Percentiles rank a stretch among this genome's conserved stretches.
These are phyloP conservation scores for Spergularia marina DNA, from an alignment of 148 eudicot genomes.

Conservation along the genomic window DNA sequence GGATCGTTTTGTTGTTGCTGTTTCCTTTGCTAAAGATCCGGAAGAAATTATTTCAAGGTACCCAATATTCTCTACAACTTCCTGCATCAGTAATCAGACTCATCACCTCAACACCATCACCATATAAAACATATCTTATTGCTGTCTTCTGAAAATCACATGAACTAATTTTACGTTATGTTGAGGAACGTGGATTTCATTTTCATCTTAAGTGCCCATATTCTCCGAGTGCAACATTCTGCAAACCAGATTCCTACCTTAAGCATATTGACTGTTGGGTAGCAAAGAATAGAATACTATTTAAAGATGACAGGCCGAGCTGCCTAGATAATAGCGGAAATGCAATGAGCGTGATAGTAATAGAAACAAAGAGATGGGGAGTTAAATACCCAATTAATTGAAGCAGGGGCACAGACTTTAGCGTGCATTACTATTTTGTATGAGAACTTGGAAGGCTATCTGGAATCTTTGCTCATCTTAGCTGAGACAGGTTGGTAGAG, in stretches of 20 bases:
- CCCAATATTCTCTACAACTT: background rate
- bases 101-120: background rate
- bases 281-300: background rate
- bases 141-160: background rate
- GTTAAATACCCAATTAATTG: background rate
- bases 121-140: background rate
- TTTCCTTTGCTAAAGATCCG: slow-evolving; percentile 88
- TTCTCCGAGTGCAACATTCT: background rate
- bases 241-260: background rate
- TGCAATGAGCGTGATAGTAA: background rate
- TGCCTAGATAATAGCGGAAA: background rate
- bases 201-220: background rate
- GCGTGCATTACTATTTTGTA: background rate
- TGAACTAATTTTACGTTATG: background rate
- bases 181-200: background rate
- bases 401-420: no score
- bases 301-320: background rate
- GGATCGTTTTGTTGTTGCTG: slow-evolving; percentile 79
- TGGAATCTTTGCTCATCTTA: background rate
- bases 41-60: slow-evolving; percentile 87
- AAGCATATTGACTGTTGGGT: background rate
- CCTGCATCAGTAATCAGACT: background rate
- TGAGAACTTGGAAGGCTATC: background rate
- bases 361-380: background rate
- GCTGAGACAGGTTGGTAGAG: no score